Evolutionary conservation across 148 eudicot species (phyloP).

Genomic region (Rhododendron vialii): DNA sequence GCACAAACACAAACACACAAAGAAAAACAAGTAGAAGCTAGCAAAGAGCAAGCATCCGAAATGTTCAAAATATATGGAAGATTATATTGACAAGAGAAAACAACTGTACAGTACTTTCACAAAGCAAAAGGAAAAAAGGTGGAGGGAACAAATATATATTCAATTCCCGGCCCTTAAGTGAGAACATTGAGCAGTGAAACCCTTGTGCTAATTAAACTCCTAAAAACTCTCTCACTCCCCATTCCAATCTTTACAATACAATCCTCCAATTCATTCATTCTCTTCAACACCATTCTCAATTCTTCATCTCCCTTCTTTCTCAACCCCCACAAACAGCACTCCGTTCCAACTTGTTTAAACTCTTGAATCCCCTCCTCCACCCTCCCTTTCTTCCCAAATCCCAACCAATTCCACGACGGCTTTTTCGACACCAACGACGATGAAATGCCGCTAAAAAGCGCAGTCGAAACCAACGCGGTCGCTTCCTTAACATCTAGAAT

Average conservation of each 20-base stretch:
- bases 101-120: neutral
- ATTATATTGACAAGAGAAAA: neutral
- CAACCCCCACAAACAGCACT: slow-evolving; percentile 29
- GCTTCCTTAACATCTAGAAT: slow-evolving; percentile 43
- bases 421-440: slow-evolving; percentile 28
- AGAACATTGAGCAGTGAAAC: slow-evolving; percentile 70
- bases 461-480: slow-evolving; percentile 45
- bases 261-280: slow-evolving; percentile 62
- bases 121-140: neutral
- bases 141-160: neutral
- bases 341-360: slow-evolving; percentile 27
- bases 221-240: slow-evolving; percentile 71
- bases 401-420: slow-evolving; percentile 36
- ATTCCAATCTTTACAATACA: slow-evolving; percentile 58
- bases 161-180: neutral
- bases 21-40: too few relatives aligned
- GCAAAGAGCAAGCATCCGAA: neutral
- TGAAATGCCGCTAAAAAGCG: slow-evolving; percentile 51
- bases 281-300: slow-evolving; percentile 47
- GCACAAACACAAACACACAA: neutral
- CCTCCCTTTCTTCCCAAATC: slow-evolving; percentile 30
- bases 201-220: slow-evolving; percentile 76
- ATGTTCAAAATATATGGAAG: neutral
- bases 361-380: slow-evolving; percentile 33
- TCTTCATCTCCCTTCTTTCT: slow-evolving; percentile 43